Evolutionary conservation across 2,329 filamentous ascomycete species (phyloP).

Genomic region (Pezicula radicicola): DNA sequence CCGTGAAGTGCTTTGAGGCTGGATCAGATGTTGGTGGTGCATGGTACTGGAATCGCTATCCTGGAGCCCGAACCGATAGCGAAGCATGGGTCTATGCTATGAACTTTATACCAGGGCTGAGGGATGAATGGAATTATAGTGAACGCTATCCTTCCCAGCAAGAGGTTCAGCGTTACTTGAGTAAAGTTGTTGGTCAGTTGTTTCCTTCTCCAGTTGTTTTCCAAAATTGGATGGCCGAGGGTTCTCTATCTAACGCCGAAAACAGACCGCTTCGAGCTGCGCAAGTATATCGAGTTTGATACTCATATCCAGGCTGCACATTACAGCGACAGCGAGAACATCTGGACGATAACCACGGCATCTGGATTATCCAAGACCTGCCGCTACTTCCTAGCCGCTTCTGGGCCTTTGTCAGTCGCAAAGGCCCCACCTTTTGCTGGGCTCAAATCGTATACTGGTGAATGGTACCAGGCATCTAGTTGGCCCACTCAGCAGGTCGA

Average conservation of each 20-base stretch:
- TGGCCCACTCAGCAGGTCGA: too few relatives aligned
- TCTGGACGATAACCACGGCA: not conserved
- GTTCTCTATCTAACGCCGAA: too few relatives aligned
- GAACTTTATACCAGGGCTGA: not conserved
- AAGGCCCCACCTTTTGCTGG: too few relatives aligned
- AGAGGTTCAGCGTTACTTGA: not conserved
- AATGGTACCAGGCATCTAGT: too few relatives aligned
- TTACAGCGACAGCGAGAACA: not conserved
- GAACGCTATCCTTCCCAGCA: not conserved
- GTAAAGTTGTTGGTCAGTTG: not conserved
- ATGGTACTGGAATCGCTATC: slow-evolving; percentile 9
- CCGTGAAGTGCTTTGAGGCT: slow-evolving; percentile 3
- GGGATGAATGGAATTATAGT: not conserved
- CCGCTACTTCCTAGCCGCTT: not conserved
- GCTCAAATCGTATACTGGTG: too few relatives aligned
- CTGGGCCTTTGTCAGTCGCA: not conserved
- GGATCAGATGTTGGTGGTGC: slow-evolving; percentile 3
- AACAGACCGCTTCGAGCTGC: not conserved
- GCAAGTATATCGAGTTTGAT: not conserved
- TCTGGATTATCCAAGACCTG: not conserved
- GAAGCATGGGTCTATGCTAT: slow-evolving; percentile 1
- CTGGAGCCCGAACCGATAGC: slow-evolving; percentile 4
- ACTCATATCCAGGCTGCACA: not conserved
- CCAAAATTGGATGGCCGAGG: too few relatives aligned
- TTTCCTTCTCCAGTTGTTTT: not conserved